phyloP scores from a whole-genome alignment of 169 alveolate genomes.

The Plasmodium falciparum region DNA sequence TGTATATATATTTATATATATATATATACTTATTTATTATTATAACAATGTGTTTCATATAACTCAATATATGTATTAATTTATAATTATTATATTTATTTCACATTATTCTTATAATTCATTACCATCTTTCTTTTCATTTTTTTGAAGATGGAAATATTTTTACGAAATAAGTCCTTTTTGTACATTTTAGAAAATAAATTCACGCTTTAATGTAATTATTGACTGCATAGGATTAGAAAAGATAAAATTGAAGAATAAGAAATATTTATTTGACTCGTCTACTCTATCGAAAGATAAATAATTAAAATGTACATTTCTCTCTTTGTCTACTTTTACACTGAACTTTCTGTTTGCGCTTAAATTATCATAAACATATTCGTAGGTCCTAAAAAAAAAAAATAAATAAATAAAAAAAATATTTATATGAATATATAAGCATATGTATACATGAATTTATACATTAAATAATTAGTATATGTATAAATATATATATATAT shows the following conservation, averaged over 20 bases:
- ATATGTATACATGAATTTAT: not conserved
- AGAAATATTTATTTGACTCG: conserved; percentile 65
- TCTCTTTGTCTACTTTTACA: conserved; percentile 68
- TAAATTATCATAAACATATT: conserved; percentile 43
- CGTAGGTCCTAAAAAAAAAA: conserved; percentile 30
- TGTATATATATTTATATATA: too few species aligned
- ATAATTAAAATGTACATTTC: conserved; percentile 58
- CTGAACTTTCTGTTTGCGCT: conserved; percentile 53
- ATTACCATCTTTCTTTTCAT: too few species aligned
- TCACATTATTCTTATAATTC: too few species aligned
- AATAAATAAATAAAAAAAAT: not conserved
- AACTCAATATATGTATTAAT: too few species aligned
- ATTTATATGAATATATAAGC: not conserved
- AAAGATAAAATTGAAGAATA: conserved; percentile 64
- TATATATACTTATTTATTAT: too few species aligned
- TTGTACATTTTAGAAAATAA: conserved; percentile 31
- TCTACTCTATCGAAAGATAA: conserved; percentile 69
- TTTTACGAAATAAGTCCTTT: too few species aligned
- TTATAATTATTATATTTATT: too few species aligned
- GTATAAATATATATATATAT: not conserved
- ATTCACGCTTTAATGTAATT: conserved; percentile 70
- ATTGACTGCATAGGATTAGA: conserved; percentile 74
- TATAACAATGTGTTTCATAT: too few species aligned
- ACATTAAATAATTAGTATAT: not conserved
- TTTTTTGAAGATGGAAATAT: too few species aligned